These are phyloP conservation scores for Taiozyma sp. DNA, from an alignment of 1,139 yeast species.

Conservation along the genomic window DNA sequence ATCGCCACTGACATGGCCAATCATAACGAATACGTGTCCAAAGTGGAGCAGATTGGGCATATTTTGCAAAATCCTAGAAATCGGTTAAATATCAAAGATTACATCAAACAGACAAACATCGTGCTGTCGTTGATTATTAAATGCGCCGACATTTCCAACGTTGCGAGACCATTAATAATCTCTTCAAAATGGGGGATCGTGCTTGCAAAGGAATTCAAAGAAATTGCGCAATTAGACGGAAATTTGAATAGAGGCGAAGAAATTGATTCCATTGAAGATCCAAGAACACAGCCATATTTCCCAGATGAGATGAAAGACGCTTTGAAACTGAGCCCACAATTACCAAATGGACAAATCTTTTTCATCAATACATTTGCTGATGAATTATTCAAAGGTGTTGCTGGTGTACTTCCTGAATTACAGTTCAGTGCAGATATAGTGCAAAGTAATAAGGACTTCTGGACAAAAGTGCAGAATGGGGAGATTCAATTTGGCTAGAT, in stretches of 20 bases:
- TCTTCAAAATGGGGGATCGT: constrained; percentile 86
- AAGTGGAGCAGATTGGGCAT: constrained; percentile 29
- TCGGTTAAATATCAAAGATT: constrained; percentile 11
- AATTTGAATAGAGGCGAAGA: constrained; percentile 27
- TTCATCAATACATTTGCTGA: constrained; percentile 82
- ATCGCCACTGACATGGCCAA: constrained; percentile 94
- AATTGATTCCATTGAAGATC: constrained; percentile 15
- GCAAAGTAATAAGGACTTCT: constrained; percentile 33
- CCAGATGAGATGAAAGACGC: constrained; percentile 28
- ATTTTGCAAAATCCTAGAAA: constrained; percentile 13
- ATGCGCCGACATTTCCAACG: constrained; percentile 94
- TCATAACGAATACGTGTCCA: constrained; percentile 70
- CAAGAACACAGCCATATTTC: constrained; percentile 15
- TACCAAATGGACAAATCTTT: constrained; percentile 78
- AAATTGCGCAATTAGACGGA: constrained; percentile 53
- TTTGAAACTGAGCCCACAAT: constrained; percentile 38
- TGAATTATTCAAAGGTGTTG: constrained; percentile 64
- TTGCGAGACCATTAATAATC: constrained; percentile 70
- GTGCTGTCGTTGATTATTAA: constrained; percentile 70
- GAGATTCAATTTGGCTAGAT: neutral
- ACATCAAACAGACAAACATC: constrained; percentile 34
- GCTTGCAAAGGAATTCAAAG: constrained; percentile 71
- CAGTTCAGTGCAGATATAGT: constrained; percentile 41
- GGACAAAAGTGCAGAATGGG: constrained; percentile 25
- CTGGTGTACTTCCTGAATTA: constrained; percentile 52